These are phyloP conservation scores for Bromus sterilis DNA, from an alignment of 176 grass and related monocot species.

Conservation along the genomic window DNA sequence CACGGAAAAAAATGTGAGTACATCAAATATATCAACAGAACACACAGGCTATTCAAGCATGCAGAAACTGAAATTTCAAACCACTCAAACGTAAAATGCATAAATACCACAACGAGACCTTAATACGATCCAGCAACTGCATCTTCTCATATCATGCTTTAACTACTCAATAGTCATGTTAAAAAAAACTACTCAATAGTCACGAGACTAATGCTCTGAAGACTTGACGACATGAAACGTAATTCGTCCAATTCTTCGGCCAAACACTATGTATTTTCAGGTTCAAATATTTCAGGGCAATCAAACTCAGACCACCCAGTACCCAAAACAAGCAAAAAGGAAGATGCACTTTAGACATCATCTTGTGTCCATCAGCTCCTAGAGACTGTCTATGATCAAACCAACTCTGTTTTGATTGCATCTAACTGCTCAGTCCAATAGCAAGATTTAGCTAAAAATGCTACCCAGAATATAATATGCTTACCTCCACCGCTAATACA, in stretches of 20 bases:
- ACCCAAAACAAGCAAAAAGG: neutral
- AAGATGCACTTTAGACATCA: neutral
- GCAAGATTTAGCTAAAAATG: conserved; percentile 9
- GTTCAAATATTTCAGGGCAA: conserved; percentile 1
- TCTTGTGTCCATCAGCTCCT: neutral
- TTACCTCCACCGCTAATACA: conserved; percentile 96
- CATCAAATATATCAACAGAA: neutral
- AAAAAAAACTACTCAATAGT: neutral
- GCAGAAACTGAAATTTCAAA: neutral
- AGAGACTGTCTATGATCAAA: neutral
- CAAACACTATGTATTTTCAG: neutral
- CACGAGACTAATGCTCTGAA: neutral
- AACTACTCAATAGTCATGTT: neutral
- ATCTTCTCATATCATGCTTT: neutral
- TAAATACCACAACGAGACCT: neutral
- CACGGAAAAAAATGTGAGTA: neutral
- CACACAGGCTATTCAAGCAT: neutral
- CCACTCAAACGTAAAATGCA: neutral
- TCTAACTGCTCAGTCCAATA: conserved; percentile 6
- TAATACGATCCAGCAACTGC: neutral
- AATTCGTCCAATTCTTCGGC: neutral
- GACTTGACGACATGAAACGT: neutral
- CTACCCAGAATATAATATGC: neutral
- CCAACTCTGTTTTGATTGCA: conserved; percentile 1
- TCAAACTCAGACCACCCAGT: neutral